Evolutionary conservation across 2,329 filamentous ascomycete genomes (phyloP).

Genomic region (Cadophora sp.): DNA sequence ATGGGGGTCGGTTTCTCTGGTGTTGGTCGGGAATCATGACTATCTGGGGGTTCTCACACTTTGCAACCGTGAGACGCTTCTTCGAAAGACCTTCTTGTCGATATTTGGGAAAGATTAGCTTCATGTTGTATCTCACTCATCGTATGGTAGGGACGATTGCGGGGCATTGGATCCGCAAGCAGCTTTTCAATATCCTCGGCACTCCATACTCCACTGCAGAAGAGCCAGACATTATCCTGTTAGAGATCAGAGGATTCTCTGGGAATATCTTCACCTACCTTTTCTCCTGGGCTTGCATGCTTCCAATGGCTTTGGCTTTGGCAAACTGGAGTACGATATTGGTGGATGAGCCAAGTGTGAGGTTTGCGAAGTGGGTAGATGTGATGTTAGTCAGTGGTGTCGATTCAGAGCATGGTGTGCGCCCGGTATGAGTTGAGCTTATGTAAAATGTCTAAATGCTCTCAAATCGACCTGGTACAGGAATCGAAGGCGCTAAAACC

Average conservation of each 20-base stretch:
- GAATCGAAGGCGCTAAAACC: too few relatives aligned
- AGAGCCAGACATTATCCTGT: conserved; percentile 4
- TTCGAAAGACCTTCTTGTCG: conserved; percentile 18
- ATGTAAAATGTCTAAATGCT: neutral
- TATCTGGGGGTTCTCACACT: conserved; percentile 18
- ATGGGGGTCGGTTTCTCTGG: conserved; percentile 13
- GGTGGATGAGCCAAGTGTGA: conserved; percentile 24
- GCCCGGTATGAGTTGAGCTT: neutral
- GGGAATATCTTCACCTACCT: conserved; percentile 17
- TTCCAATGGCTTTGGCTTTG: conserved; percentile 15
- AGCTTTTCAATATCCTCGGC: conserved; percentile 8
- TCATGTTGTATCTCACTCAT: conserved; percentile 23
- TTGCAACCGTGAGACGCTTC: conserved; percentile 10
- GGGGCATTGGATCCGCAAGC: conserved; percentile 2
- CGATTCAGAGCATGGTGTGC: neutral
- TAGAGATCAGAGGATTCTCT: conserved; percentile 13
- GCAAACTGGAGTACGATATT: conserved; percentile 25
- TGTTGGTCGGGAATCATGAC: conserved; percentile 24
- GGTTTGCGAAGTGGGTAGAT: conserved; percentile 20
- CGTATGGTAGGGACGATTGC: conserved; percentile 22
- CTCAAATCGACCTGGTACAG: neutral
- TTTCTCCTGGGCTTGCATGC: conserved; percentile 18
- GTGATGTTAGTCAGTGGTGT: conserved; percentile 8
- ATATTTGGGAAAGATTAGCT: conserved; percentile 20
- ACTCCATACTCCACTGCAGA: conserved; percentile 10